Base-by-base conservation (phyloP, 2,329 filamentous ascomycete genomes). In the Fusarium sp. region DNA sequence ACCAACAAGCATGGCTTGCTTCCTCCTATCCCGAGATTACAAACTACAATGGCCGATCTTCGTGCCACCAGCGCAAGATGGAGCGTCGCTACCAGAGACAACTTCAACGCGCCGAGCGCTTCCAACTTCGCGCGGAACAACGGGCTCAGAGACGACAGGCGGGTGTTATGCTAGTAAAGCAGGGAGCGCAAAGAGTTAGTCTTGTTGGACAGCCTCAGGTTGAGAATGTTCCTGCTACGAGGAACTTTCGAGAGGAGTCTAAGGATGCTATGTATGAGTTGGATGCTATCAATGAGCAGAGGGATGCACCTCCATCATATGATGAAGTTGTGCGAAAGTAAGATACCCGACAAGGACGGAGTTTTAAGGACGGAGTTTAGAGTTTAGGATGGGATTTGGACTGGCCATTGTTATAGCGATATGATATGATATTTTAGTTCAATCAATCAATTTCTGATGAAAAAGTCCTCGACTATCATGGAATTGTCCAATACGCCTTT, bases 221-320 rank as follows among this genome's bases (percentile, higher is more conserved):
- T 22, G 32, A 38, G 18, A 45, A 50, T 22, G 32, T 38, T 9
- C 29, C 57, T 7, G 58, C 63, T 22, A 43, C 22, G 7, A 43
- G 45, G 12, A 43, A 25, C 6, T 16, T n/a, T 20, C 10, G n/a
- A 1, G 50, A 61, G 7, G 66, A 56, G 42, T 11, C 55, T 6
- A 66, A 30, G 9, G 38, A 66, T 29, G 38, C 38, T n/a, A n/a
- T n/a, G n/a, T 68, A 64, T 27, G 70, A 66, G 34, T 20, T 55
- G 44, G 45, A 43, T 45, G 40, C 40, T 5, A 25, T 58, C 2
- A 58, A 66, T 42, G 47, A 65, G 11, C 59, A 25, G 20, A 44
- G 42, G n/a, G 71, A 71, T 38, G 63, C 49, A 40, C 74, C 73
- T 15, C 73, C 73, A 18, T 54, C 71, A 9, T 76, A 76, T 24